Percentiles rank a stretch among this genome's conserved stretches.
Conservation (phyloP, 352 stramenopile species). For the Phytophthora fragariae region DNA sequence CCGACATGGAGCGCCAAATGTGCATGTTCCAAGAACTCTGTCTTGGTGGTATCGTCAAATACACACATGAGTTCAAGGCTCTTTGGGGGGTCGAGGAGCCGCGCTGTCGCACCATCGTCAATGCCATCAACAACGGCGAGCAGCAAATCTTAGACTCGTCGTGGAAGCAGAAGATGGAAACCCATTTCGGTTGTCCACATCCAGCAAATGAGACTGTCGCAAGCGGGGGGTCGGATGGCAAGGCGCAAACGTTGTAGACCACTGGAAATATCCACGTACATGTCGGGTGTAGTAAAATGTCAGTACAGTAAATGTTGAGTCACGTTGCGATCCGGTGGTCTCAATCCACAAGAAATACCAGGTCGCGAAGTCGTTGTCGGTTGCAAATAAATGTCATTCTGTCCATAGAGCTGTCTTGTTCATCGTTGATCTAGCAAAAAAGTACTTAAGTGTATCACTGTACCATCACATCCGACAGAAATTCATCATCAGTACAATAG, state of each 20-base stretch:
- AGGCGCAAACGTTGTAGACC: conserved; percentile 1
- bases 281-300: background rate
- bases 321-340: too few species aligned
- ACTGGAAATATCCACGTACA: background rate
- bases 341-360: too few species aligned
- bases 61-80: conserved; percentile 50
- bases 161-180: conserved; percentile 48
- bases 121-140: conserved; percentile 42
- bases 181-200: conserved; percentile 46
- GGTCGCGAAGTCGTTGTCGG: background rate
- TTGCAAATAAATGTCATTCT: conserved; percentile 17
- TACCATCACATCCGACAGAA: background rate
- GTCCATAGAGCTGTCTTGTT: conserved; percentile 2
- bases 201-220: conserved; percentile 20
- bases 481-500: conserved; percentile 4
- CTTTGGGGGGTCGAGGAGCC: conserved; percentile 45
- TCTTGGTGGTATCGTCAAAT: conserved; percentile 49
- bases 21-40: conserved; percentile 62
- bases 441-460: background rate
- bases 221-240: background rate
- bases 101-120: conserved; percentile 48
- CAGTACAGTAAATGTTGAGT: conserved; percentile 4
- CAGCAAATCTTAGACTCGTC: conserved; percentile 29
- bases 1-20: conserved; percentile 56
- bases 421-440: conserved; percentile 19